Percentiles rank a stretch among this genome's conserved stretches.
Evolutionary conservation across 2,329 filamentous ascomycete genomes (phyloP).

Genomic region (Xylariaceae sp.): DNA sequence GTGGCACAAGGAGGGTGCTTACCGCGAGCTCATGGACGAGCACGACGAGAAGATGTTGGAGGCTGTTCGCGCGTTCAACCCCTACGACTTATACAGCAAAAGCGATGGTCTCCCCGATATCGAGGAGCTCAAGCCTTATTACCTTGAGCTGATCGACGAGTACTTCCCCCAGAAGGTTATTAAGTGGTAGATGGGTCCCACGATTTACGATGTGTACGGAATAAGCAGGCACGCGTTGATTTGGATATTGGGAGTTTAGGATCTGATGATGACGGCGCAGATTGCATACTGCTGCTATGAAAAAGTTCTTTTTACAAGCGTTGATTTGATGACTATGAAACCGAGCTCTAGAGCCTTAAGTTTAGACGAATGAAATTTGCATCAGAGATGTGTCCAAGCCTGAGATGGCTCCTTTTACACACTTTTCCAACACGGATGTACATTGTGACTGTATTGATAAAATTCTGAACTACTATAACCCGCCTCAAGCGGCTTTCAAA

Average conservation of each 20-base stretch:
- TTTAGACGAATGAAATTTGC: no score
- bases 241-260: no score
- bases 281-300: background rate
- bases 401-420: no score
- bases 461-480: no score
- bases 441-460: no score
- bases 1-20: slow-evolving; percentile 82
- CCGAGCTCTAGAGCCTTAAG: no score
- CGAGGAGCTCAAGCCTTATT: slow-evolving; percentile 77
- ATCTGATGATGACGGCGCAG: no score
- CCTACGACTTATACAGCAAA: slow-evolving; percentile 91
- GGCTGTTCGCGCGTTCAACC: slow-evolving; percentile 83
- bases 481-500: no score
- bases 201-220: background rate
- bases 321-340: no score
- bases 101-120: slow-evolving; percentile 75
- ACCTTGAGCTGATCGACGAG: slow-evolving; percentile 71
- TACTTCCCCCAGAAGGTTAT: slow-evolving; percentile 68
- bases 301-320: background rate
- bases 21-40: slow-evolving; percentile 77
- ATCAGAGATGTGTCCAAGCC: no score
- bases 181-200: slow-evolving; percentile 54
- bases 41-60: slow-evolving; percentile 77
- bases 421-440: no score
- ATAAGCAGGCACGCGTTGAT: background rate